A percentile compares a stretch with the other conserved stretches of the same genome.
Evolutionary conservation across 2,329 filamentous ascomycete genomes (phyloP).

Genomic region (Cercospora canescens): DNA sequence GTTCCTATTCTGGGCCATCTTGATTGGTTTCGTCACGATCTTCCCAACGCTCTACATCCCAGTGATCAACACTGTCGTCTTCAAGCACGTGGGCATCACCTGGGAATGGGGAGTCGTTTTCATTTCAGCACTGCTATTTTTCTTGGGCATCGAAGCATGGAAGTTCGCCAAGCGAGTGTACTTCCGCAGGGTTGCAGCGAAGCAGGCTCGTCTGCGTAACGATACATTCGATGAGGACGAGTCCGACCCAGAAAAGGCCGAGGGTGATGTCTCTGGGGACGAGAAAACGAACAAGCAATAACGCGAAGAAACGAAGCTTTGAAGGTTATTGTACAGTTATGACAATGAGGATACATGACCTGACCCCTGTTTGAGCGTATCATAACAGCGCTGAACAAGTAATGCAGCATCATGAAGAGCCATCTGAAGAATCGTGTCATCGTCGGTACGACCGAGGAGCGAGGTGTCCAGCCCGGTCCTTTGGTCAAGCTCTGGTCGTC

Average conservation of each 20-base stretch:
- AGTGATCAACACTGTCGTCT: conserved; percentile 63
- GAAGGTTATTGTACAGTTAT: neutral
- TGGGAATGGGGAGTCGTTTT: conserved; percentile 43
- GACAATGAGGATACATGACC: neutral
- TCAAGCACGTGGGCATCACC: conserved; percentile 63
- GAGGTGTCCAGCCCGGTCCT: neutral
- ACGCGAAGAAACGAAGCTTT: neutral
- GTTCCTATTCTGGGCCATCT: conserved; percentile 54
- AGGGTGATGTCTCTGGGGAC: neutral
- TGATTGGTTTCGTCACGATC: conserved; percentile 45
- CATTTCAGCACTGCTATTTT: conserved; percentile 52
- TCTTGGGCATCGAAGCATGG: conserved; percentile 64
- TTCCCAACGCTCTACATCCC: conserved; percentile 63
- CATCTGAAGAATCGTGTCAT: neutral
- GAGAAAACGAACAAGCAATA: neutral
- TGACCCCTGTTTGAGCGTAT: neutral
- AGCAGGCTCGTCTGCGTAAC: conserved; percentile 8
- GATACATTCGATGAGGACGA: conserved; percentile 24
- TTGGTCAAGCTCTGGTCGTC: neutral
- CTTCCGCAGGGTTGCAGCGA: conserved; percentile 17
- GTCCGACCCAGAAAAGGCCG: conserved; percentile 18
- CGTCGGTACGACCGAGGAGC: neutral
- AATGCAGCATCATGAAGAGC: neutral
- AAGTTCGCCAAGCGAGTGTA: conserved; percentile 62
- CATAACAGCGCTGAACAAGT: neutral